phyloP scores from a whole-genome alignment of 2,329 filamentous ascomycete species.

The Cordyceps fumosorosea region DNA sequence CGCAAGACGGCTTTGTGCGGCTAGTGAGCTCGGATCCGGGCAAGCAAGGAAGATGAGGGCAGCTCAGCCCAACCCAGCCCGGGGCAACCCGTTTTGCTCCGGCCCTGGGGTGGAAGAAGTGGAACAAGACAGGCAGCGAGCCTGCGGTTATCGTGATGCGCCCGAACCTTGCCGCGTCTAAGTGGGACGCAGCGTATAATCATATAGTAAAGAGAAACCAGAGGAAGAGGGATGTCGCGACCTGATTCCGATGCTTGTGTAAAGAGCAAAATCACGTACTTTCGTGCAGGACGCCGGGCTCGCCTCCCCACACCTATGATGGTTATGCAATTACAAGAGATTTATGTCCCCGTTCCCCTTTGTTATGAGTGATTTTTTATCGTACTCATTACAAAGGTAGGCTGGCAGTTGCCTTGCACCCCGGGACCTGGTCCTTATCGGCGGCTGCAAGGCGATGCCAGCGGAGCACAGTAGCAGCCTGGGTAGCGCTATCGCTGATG shows the following conservation, averaged over 20 bases:
- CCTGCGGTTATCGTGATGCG: slow-evolving; percentile 13
- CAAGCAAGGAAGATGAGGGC: neutral
- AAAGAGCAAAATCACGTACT: neutral
- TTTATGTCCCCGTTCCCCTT: neutral
- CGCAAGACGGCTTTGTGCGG: slow-evolving; percentile 8
- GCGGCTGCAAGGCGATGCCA: neutral
- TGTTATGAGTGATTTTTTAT: slow-evolving; percentile 5
- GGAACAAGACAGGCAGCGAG: slow-evolving; percentile 5
- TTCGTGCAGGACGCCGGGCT: neutral
- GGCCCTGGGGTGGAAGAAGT: slow-evolving; percentile 6
- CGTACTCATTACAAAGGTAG: no score
- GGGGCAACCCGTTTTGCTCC: slow-evolving; percentile 9
- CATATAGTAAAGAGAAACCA: slow-evolving; percentile 10
- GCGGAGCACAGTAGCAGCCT: slow-evolving; percentile 7
- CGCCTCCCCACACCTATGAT: slow-evolving; percentile 1
- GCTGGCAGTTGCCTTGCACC: neutral
- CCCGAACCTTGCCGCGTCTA: slow-evolving; percentile 13
- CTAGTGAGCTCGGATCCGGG: neutral
- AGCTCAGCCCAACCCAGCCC: no score
- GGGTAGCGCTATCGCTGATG: neutral
- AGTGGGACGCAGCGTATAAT: slow-evolving; percentile 13
- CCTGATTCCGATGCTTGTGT: slow-evolving; percentile 6
- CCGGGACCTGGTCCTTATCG: slow-evolving; percentile 2
- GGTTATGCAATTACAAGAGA: slow-evolving; percentile 9
- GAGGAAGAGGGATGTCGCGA: neutral